phyloP scores from a whole-genome alignment of 345 rosid species.

The Hibiscus tridactylites region DNA sequence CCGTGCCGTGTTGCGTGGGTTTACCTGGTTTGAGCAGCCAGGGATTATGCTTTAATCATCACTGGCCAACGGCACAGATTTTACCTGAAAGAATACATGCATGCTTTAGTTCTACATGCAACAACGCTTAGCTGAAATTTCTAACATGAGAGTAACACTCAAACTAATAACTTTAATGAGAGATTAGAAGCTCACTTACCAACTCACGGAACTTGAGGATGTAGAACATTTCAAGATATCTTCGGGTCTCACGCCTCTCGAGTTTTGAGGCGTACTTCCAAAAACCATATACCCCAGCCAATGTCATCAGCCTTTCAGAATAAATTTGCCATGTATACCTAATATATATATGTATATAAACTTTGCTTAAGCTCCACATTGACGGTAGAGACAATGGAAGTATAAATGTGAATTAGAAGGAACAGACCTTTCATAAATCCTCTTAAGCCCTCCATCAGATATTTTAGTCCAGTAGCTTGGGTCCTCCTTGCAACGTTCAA shows the following conservation, averaged over 20 bases:
- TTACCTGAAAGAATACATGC: slow-evolving; percentile 43
- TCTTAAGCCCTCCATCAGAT: slow-evolving; percentile 68
- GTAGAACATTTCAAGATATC: slow-evolving; percentile 99
- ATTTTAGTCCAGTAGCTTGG: slow-evolving; percentile 68
- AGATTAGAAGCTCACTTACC: slow-evolving; percentile 34
- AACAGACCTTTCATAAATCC: slow-evolving; percentile 70
- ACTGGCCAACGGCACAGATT: slow-evolving; percentile 58
- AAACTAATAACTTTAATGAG: neutral
- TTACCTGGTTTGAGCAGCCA: neutral
- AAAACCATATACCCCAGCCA: slow-evolving; percentile 95
- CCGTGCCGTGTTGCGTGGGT: neutral
- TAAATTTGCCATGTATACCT: slow-evolving; percentile 98
- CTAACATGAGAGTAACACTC: neutral
- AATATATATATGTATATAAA: slow-evolving; percentile 5
- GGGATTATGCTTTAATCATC: slow-evolving; percentile 41
- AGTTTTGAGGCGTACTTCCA: slow-evolving; percentile 91
- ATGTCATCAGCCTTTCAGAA: slow-evolving; percentile 81
- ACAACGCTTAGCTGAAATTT: neutral
- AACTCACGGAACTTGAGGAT: slow-evolving; percentile 82
- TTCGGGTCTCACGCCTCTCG: slow-evolving; percentile 78
- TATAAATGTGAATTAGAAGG: neutral
- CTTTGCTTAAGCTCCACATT: slow-evolving; percentile 11
- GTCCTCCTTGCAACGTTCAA: slow-evolving; percentile 60
- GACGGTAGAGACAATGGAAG: neutral
- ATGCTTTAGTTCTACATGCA: neutral